Evolutionary conservation across 2,329 filamentous ascomycete species (phyloP).

Genomic region (Trichoderma sp.): DNA sequence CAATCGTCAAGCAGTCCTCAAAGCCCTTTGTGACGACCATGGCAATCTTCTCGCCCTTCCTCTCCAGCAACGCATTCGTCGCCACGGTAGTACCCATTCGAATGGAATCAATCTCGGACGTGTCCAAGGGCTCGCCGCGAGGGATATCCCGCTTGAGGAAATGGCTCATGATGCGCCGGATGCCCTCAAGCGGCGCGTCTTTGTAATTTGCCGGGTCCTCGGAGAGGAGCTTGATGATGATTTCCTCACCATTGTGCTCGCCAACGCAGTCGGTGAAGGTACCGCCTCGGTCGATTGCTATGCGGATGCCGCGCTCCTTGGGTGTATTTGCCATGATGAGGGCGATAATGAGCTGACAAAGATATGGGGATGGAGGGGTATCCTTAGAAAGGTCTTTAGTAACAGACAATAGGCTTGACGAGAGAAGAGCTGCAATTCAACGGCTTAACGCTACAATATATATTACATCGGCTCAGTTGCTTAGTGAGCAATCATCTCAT

Average conservation of each 20-base stretch:
- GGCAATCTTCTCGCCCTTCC: slow-evolving; percentile 85
- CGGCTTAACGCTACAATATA: not conserved
- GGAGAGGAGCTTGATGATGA: slow-evolving; percentile 83
- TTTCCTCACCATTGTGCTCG: slow-evolving; percentile 73
- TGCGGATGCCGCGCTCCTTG: slow-evolving; percentile 61
- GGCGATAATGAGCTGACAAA: not conserved
- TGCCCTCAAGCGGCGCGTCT: slow-evolving; percentile 88
- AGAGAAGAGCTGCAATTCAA: not conserved
- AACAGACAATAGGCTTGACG: not conserved
- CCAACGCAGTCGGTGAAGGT: slow-evolving; percentile 93
- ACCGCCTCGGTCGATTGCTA: slow-evolving; percentile 76
- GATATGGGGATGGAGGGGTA: not conserved
- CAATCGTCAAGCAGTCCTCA: slow-evolving; percentile 81
- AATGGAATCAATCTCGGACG: slow-evolving; percentile 80
- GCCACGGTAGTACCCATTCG: slow-evolving; percentile 96
- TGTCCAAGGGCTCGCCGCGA: slow-evolving; percentile 76
- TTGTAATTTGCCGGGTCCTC: slow-evolving; percentile 88
- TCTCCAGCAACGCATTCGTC: slow-evolving; percentile 84
- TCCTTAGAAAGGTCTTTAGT: not conserved
- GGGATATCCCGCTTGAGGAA: slow-evolving; percentile 75
- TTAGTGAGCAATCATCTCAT: slow-evolving; percentile 3
- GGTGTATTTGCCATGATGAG: slow-evolving; percentile 34
- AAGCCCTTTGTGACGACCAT: slow-evolving; percentile 86
- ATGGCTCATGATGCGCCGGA: slow-evolving; percentile 76
- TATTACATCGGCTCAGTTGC: not conserved